Conservation (phyloP, 768 basidiomycete species). For the Cystobasidium ongulense region DNA sequence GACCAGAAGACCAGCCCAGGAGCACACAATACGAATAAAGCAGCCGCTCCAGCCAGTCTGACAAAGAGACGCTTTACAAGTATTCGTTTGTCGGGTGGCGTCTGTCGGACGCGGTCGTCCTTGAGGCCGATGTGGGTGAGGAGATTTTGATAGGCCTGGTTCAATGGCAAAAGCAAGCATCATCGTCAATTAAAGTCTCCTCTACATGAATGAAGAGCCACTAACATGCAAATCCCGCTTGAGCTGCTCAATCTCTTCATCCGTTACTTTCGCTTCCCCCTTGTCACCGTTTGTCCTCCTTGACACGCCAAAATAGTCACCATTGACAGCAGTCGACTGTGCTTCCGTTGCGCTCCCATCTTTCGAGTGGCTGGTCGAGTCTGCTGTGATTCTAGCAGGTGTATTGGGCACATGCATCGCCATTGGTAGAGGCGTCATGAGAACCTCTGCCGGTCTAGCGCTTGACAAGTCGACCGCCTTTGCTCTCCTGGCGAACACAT, state of each 20-base stretch:
- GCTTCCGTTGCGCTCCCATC: not conserved
- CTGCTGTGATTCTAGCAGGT: not conserved
- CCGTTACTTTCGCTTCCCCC: not conserved
- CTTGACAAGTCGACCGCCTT: conserved; percentile 37
- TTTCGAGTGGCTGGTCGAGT: conserved; percentile 33
- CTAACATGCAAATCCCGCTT: conserved; percentile 57
- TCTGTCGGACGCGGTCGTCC: conserved; percentile 72
- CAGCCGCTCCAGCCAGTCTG: conserved; percentile 58
- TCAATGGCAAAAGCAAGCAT: not conserved
- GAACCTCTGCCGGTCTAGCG: conserved; percentile 36
- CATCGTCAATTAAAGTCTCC: conserved; percentile 20
- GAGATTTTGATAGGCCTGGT: conserved; percentile 65
- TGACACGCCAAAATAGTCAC: conserved; percentile 29
- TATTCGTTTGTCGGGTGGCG: conserved; percentile 49
- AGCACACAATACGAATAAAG: conserved; percentile 59
- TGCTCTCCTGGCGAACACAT: conserved; percentile 56
- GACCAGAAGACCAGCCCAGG: conserved; percentile 75
- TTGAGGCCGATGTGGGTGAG: conserved; percentile 63
- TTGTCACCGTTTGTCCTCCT: not conserved
- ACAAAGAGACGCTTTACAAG: conserved; percentile 61
- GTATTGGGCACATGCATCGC: not conserved
- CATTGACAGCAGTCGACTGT: not conserved
- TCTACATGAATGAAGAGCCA: not conserved
- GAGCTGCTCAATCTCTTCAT: conserved; percentile 43
- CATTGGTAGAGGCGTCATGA: conserved; percentile 16